A percentile compares a stretch with the other conserved stretches of the same genome.
Evolutionary conservation across 1,139 yeast genomes (phyloP).

Genomic region (Entelexis paramagnoliae): DNA sequence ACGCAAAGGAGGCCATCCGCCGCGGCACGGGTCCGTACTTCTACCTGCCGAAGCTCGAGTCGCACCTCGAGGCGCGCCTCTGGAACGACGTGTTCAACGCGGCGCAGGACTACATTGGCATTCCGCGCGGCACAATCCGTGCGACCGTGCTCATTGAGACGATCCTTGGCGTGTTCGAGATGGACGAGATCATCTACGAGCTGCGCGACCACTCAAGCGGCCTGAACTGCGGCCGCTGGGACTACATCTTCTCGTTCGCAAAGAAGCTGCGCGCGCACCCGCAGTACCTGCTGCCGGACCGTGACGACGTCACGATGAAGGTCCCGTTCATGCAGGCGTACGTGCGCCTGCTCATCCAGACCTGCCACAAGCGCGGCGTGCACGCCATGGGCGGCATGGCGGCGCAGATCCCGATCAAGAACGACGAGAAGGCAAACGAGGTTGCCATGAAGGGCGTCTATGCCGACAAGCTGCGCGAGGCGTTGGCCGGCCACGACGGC

Average conservation of each 20-base stretch:
- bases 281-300: slow-evolving; percentile 58
- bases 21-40: slow-evolving; percentile 69
- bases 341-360: slow-evolving; percentile 55
- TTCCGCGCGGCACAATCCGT: slow-evolving; percentile 63
- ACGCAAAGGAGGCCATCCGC: slow-evolving; percentile 49
- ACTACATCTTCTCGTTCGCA: slow-evolving; percentile 63
- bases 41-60: slow-evolving; percentile 73
- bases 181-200: slow-evolving; percentile 72
- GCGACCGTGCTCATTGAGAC: slow-evolving; percentile 74
- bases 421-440: slow-evolving; percentile 52
- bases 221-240: slow-evolving; percentile 78
- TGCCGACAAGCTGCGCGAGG: slow-evolving; percentile 67
- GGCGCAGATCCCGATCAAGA: slow-evolving; percentile 69
- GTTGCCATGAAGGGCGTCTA: slow-evolving; percentile 62
- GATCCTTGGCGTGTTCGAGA: slow-evolving; percentile 65
- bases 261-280: slow-evolving; percentile 56
- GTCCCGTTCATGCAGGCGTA: slow-evolving; percentile 67
- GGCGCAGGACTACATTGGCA: slow-evolving; percentile 55
- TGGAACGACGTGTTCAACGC: slow-evolving; percentile 69
- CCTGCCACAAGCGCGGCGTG: slow-evolving; percentile 65
- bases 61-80: slow-evolving; percentile 65
- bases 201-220: slow-evolving; percentile 67
- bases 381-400: slow-evolving; percentile 85
- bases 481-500: slow-evolving; percentile 61
- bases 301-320: slow-evolving; percentile 63